phyloP scores from a whole-genome alignment of 2,329 filamentous ascomycete species.

The Chrysoporthe cubensis region DNA sequence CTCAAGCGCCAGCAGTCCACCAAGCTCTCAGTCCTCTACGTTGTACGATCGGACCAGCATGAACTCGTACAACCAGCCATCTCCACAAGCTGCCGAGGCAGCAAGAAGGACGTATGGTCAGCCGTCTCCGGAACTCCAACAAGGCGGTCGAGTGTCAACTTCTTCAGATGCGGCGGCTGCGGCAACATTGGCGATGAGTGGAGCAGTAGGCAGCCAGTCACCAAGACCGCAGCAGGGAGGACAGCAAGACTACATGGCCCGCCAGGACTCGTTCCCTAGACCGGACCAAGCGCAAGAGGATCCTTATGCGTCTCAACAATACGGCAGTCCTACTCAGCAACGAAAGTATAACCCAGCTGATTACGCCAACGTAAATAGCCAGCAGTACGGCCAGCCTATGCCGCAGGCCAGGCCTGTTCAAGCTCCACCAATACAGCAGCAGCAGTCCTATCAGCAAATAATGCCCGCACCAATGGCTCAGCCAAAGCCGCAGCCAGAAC shows the following conservation, averaged over 20 bases:
- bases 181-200: conserved; percentile 63
- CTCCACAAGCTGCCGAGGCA: conserved; percentile 62
- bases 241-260: conserved; percentile 41
- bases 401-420: conserved; percentile 41
- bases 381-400: conserved; percentile 43
- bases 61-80: conserved; percentile 37
- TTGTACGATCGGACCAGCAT: conserved; percentile 28
- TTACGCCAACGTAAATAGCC: conserved; percentile 66
- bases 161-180: conserved; percentile 55
- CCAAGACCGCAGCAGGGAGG: conserved; percentile 36
- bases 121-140: conserved; percentile 51
- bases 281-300: conserved; percentile 42
- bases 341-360: conserved; percentile 77
- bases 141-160: conserved; percentile 57
- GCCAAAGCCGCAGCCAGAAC: conserved; percentile 46
- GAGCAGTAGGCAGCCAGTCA: conserved; percentile 44
- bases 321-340: conserved; percentile 51
- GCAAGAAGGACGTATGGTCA: conserved; percentile 68
- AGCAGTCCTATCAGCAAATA: conserved; percentile 40
- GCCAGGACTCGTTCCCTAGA: conserved; percentile 35
- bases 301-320: conserved; percentile 42
- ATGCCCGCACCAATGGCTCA: conserved; percentile 31
- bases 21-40: conserved; percentile 38
- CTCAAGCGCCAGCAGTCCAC: conserved; percentile 50
- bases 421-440: conserved; percentile 41